Evolutionary conservation across 345 rosid genomes (phyloP), one percentile per base, ranked within the genome.

Genomic region (Arabidopsis thaliana): DNA sequence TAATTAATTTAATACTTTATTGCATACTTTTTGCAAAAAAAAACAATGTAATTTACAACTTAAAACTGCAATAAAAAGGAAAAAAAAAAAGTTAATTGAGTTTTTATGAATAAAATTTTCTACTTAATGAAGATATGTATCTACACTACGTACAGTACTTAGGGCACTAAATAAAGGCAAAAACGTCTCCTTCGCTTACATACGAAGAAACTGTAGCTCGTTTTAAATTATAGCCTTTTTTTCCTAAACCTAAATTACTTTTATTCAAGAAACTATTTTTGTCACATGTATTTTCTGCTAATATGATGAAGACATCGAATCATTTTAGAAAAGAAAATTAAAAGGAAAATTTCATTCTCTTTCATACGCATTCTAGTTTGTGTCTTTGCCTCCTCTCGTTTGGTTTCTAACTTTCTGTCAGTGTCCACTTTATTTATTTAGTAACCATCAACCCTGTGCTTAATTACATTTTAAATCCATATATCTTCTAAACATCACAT

Each of bases 101-200:
- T 1, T 8, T 28, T 8, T 12, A 8, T 37, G 12, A 57, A 42
- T 40, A 52, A 41, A 30, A 7, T 11, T 38, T 14, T 34, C 23
- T 24, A 40, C 44, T 41, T 28, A 7, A 34, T 28, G 7, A 40
- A 38, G 38, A n/a, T 74, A 25, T 13, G 66, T 56, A 69, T 20
- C 6, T 55, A 11, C 51, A 16, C 20, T 16, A 16, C 20, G 20
- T 16, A 16, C 20, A 16, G 20, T 36, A 55, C 34, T 22, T 25
- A 24, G 30, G 73, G 1, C 67, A 74, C 11, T 67, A 14, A 13
- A 40, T 42, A 59, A 59, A 32, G 63, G 68, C 69, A 33, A 38
- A 61, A 40, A 68, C 62, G 74, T 67, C 56, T 8, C 8, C 13
- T 34, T 65, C 41, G 10, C 56, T 22, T 28, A 10, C 8, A 7